A percentile compares a stretch with the other conserved stretches of the same genome.
Evolutionary conservation across 306 rosid species (phyloP).

Genomic region (Herpetospermum pedunculosum): DNA sequence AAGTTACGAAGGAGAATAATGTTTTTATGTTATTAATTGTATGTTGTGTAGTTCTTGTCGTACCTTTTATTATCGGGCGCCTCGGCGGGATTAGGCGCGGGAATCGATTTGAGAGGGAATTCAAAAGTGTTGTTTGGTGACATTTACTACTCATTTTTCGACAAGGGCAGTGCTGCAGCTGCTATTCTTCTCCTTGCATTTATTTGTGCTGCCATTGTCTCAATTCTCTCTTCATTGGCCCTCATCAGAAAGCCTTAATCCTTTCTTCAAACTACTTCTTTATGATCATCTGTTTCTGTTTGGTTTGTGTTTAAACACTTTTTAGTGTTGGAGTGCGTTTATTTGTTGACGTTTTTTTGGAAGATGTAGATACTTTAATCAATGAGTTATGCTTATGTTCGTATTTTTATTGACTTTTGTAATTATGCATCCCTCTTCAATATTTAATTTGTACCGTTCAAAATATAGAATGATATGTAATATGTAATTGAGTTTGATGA

Average conservation of each 20-base stretch:
- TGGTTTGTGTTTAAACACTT: neutral
- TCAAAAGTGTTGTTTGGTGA: neutral
- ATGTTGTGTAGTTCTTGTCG: conserved; percentile 31
- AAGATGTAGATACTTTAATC: too few relatives aligned
- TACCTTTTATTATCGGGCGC: conserved; percentile 41
- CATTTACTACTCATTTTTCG: conserved; percentile 13
- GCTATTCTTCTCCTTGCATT: conserved; percentile 37
- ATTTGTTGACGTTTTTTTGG: too few relatives aligned
- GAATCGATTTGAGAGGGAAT: conserved; percentile 13
- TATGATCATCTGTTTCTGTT: too few relatives aligned
- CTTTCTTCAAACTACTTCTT: too few relatives aligned
- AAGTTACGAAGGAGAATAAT: too few relatives aligned
- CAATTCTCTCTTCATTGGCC: conserved; percentile 34
- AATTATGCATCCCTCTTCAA: neutral
- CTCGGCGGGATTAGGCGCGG: conserved; percentile 48
- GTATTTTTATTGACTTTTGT: too few relatives aligned
- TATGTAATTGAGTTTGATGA: too few relatives aligned
- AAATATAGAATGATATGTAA: too few relatives aligned
- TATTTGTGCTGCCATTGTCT: conserved; percentile 29
- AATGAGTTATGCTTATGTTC: too few relatives aligned
- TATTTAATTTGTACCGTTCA: too few relatives aligned
- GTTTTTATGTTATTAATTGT: too few relatives aligned
- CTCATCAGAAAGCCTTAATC: conserved; percentile 8
- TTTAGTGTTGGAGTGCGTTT: neutral
- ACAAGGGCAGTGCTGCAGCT: conserved; percentile 33